Percentiles rank a stretch among this genome's conserved stretches.
phyloP scores from a whole-genome alignment of 148 eudicot genomes.

The Chenopodium quinoa region DNA sequence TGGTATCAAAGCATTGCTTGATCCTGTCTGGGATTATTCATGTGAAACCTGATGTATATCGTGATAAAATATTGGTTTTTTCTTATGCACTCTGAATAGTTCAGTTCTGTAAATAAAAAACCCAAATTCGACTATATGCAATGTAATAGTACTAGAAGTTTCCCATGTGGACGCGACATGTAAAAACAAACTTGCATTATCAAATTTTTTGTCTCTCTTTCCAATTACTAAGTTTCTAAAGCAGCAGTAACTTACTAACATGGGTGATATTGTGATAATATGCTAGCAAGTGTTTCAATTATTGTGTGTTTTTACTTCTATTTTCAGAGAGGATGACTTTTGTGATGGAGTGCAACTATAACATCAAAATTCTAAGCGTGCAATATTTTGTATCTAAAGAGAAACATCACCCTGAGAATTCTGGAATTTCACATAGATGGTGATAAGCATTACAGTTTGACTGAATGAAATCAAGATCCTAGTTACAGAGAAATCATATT shows the following conservation, averaged over 20 bases:
- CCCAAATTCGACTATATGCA: not conserved
- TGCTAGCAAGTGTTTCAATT: not conserved
- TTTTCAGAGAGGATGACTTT: not conserved
- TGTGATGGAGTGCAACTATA: not conserved
- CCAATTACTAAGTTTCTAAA: not conserved
- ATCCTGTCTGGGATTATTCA: conserved; percentile 54
- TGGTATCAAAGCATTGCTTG: conserved; percentile 50
- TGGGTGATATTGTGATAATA: not conserved
- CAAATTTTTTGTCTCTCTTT: no score
- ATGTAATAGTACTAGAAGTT: not conserved
- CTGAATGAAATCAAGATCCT: not conserved
- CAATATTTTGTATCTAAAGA: no score
- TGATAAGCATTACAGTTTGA: conserved; percentile 14
- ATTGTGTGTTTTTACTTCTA: not conserved
- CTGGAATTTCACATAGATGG: conserved; percentile 16
- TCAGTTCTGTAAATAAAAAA: not conserved
- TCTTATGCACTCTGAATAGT: not conserved
- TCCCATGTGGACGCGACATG: not conserved
- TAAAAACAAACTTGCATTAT: not conserved
- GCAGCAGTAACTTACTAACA: not conserved
- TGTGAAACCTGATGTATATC: conserved; percentile 28
- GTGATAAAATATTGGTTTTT: conserved; percentile 26
- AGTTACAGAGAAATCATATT: not conserved
- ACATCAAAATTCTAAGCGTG: not conserved
- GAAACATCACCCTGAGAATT: not conserved